Base-by-base conservation (phyloP, 2,329 filamentous ascomycete species). In the Rhynchosporium graminicola region DNA sequence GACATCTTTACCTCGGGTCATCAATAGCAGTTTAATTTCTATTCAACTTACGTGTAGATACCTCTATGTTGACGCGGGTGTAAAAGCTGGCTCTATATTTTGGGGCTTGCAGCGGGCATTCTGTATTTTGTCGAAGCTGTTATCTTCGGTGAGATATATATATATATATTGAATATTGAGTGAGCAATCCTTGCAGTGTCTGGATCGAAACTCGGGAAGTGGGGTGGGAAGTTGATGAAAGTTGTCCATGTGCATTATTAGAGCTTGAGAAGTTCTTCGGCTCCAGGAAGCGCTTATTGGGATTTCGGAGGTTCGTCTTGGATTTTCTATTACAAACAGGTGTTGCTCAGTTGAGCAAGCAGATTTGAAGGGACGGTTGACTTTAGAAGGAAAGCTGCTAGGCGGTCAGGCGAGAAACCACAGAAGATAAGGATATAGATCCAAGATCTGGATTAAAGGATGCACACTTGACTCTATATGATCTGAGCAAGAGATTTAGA, bases 251-350 rank as follows among this genome's bases (percentile, higher is more conserved):
- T n/a, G 29, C 5, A 29, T 51, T 10, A 51, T 13, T 4, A 51
- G 48, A n/a, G 48, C 48, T 51, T 51, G 48, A 8, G 48, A 51
- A 31, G 48, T 51, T 51, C 36, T 51, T 13, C 15, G n/a, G 4
- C 29, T 31, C 48, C 48, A 51, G 48, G 48, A 51, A 15, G 13
- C 29, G 13, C 48, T 51, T 10, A 31, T 13, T 20, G 33, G 48
- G 48, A 29, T 12, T n/a, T 51, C 48, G n/a, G 48, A n/a, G 48
- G 20, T 51, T 8, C 36, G 48, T 10, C 13, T 36, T 51, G 48
- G 48, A 20, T 4, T 36, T 13, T 15, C 31, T 15, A 51, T 51
- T 2, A 12, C 29, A 2, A n/a, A 13, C 36, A 8, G n/a, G 29
- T 36, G n/a, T n/a, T 6, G 20, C 20, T 51, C 3, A 33, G 3